These are phyloP conservation scores for Astraeus odoratus DNA, from an alignment of 768 basidiomycete species.

Conservation along the genomic window DNA sequence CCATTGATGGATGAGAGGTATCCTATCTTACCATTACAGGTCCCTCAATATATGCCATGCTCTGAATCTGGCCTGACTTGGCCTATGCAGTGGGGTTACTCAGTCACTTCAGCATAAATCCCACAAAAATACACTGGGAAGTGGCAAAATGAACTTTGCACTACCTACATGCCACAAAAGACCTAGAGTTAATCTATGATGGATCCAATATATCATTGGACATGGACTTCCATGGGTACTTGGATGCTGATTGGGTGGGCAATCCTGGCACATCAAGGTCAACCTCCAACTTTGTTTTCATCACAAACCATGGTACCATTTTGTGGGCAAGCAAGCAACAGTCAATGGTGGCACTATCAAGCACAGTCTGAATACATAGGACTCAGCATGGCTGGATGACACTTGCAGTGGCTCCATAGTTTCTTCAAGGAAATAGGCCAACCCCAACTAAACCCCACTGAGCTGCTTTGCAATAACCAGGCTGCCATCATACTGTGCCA, in stretches of 20 bases:
- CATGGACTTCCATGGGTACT: conserved; percentile 6
- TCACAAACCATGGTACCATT: conserved; percentile 22
- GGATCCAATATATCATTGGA: background rate
- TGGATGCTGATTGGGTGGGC: conserved; percentile 12
- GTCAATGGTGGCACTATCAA: conserved; percentile 24
- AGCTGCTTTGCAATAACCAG: conserved; percentile 10
- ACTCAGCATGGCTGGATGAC: conserved; percentile 10
- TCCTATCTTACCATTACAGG: too few relatives aligned
- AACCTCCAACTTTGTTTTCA: conserved; percentile 19
- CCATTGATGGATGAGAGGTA: too few relatives aligned
- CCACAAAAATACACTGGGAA: conserved; percentile 2
- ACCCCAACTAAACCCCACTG: background rate
- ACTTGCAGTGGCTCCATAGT: conserved; percentile 9
- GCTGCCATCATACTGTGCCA: conserved; percentile 10
- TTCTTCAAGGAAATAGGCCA: conserved; percentile 8
- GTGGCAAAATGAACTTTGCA: conserved; percentile 10
- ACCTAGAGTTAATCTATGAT: background rate
- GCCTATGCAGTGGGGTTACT: too few relatives aligned
- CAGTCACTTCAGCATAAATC: conserved; percentile 10
- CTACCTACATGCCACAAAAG: conserved; percentile 8
- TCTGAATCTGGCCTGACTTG: too few relatives aligned
- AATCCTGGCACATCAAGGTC: conserved; percentile 8
- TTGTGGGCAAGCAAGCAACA: conserved; percentile 30
- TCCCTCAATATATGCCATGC: too few relatives aligned
- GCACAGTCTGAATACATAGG: conserved; percentile 33